Percentiles rank a stretch among this genome's conserved stretches.
Evolutionary conservation across 495 filamentous ascomycete species (phyloP).

Genomic region (Penicillium samsonianum): DNA sequence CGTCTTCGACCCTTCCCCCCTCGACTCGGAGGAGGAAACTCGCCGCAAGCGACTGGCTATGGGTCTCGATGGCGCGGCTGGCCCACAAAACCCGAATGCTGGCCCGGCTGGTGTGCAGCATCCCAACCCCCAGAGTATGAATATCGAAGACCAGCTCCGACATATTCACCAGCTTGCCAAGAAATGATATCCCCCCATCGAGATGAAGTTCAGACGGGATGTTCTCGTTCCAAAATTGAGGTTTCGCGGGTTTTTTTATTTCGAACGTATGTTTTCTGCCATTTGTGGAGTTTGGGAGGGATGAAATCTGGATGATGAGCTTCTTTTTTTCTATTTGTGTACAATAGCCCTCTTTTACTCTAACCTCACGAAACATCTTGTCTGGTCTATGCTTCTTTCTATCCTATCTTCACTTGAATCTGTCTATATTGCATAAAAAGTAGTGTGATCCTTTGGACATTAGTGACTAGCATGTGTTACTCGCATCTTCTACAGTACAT

Average conservation of each 20-base stretch:
- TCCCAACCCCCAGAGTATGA: conserved; percentile 45
- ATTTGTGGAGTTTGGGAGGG: conserved; percentile 20
- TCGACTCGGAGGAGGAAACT: conserved; percentile 64
- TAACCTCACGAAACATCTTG: conserved; percentile 8
- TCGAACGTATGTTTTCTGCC: conserved; percentile 4
- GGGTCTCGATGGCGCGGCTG: conserved; percentile 1
- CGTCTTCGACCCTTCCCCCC: conserved; percentile 69
- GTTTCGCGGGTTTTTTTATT: conserved; percentile 11
- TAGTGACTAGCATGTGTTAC: neutral
- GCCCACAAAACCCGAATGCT: conserved; percentile 27
- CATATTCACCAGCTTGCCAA: conserved; percentile 49
- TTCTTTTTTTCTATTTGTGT: conserved; percentile 17
- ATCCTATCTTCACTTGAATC: neutral
- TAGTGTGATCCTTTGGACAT: neutral
- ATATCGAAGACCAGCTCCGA: conserved; percentile 52
- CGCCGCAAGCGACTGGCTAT: conserved; percentile 74
- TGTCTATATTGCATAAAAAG: neutral
- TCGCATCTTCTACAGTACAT: neutral
- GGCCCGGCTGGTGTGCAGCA: conserved; percentile 27
- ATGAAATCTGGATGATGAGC: conserved; percentile 17
- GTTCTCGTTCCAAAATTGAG: conserved; percentile 9
- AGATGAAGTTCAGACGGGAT: neutral
- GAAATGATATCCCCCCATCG: conserved; percentile 18
- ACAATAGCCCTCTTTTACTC: conserved; percentile 15
- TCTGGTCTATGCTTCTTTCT: conserved; percentile 1